Percentiles rank a stretch among this genome's conserved stretches.
phyloP scores from a whole-genome alignment of 495 filamentous ascomycete genomes.

The Astrothelium subdiscretum region DNA sequence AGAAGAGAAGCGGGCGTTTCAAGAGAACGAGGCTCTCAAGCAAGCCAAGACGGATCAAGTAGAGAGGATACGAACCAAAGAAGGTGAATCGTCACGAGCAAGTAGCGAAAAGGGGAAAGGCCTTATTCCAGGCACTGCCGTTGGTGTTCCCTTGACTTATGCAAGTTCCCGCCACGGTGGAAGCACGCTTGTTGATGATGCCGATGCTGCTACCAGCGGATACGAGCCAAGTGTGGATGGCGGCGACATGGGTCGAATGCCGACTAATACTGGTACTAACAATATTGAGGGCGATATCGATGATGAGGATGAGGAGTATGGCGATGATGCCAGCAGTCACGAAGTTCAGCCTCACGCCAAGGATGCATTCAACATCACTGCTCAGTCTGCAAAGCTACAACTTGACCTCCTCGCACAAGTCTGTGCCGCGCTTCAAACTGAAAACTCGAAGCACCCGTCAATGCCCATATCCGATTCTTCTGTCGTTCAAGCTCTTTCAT shows the following conservation, averaged over 20 bases:
- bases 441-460: constrained; percentile 56
- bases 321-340: constrained; percentile 69
- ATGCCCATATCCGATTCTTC: constrained; percentile 62
- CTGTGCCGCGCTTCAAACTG: constrained; percentile 63
- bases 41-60: constrained; percentile 57
- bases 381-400: constrained; percentile 86
- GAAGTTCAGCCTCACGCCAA: constrained; percentile 61
- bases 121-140: constrained; percentile 14
- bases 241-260: constrained; percentile 37
- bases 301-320: constrained; percentile 71
- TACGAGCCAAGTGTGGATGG: constrained; percentile 48
- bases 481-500: constrained; percentile 64
- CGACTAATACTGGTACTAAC: constrained; percentile 36
- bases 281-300: constrained; percentile 44
- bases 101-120: constrained; percentile 17
- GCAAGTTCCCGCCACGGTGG: constrained; percentile 29
- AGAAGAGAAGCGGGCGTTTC: constrained; percentile 62
- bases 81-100: constrained; percentile 40
- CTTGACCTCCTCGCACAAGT: constrained; percentile 80
- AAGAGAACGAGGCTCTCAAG: constrained; percentile 62
- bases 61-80: constrained; percentile 32
- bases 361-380: constrained; percentile 90
- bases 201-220: constrained; percentile 40
- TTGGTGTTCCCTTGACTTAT: constrained; percentile 38
- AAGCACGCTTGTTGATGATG: constrained; percentile 42